Base-by-base conservation (phyloP, 345 rosid genomes). In the Salix purpurea region DNA sequence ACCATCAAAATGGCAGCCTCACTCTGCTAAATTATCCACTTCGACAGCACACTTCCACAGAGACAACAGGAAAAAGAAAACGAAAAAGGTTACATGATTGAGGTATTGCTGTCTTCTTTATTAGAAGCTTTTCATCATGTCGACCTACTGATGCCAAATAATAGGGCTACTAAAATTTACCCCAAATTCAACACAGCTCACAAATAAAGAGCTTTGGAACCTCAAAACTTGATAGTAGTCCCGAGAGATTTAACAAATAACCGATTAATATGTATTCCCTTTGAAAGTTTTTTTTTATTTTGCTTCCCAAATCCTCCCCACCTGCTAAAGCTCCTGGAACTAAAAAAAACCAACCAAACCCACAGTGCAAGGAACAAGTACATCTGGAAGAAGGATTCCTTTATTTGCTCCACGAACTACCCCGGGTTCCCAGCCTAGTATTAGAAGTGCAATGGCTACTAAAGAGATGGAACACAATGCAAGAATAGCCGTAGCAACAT, bases 1-100 rank as follows among this genome's bases (percentile, higher is more conserved):
- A 73, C 72, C 72, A 74, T n/a, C 74, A 74, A 80, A 74, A 77
- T 67, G 64, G 81, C 77, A 50, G 56, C 81, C 61, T 37, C 70
- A 60, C 19, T n/a, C 19, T 32, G 39, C 36, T 23, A 2, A 37
- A n/a, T n/a, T 19, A 69, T 18, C 42, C 72, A 2, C n/a, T 28
- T 48, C 50, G 62, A 8, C 44, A 62, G 64, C 62, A 6, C 21
- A 65, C 42, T 16, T 50, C 7, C 44, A 16, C 7, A 14, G 42
- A n/a, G 24, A 3, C 66, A 9, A 6, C 28, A 46, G 50, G 16
- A 4, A 14, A 46, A 46, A 46, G 16, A 46, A 46, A 46, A 4
- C 4, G 18, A 36, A 37, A 8, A n/a, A 30, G 19, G 5, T 36
- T n/a, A 13, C 73, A 26, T 46, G 5, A 37, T 24, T 24, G n/a